Evolutionary conservation across 2,329 filamentous ascomycete genomes (phyloP).

Genomic region (Aspergillus brunneoviolaceus): DNA sequence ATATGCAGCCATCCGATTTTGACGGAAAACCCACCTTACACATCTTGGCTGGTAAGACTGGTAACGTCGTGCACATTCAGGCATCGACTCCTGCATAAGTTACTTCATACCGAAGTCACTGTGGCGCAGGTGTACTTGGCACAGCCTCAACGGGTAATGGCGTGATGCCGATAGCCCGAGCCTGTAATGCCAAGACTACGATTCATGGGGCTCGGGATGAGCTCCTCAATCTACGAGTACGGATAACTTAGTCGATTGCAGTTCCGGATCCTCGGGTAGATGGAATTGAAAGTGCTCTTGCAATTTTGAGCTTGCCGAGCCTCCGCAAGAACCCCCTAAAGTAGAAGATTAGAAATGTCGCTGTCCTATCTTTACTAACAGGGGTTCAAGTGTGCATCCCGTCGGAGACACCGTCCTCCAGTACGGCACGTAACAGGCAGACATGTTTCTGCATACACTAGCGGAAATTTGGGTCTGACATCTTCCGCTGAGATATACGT

Average conservation of each 20-base stretch:
- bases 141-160: slow-evolving; percentile 4
- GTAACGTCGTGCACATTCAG: neutral
- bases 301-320: neutral
- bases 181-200: neutral
- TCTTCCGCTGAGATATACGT: neutral
- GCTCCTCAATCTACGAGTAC: neutral
- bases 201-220: neutral
- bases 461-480: slow-evolving; percentile 1
- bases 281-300: neutral
- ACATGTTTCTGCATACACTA: slow-evolving; percentile 8
- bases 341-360: too few relatives aligned
- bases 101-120: slow-evolving; percentile 3
- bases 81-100: neutral
- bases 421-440: slow-evolving; percentile 7
- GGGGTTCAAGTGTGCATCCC: neutral
- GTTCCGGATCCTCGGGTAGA: neutral
- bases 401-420: neutral
- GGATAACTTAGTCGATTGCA: neutral
- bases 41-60: too few relatives aligned
- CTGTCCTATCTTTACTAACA: neutral
- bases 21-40: neutral
- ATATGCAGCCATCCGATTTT: neutral
- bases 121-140: neutral
- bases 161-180: slow-evolving; percentile 4
- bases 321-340: neutral